Base-by-base conservation (phyloP, 352 stramenopile genomes). In the Globisporangium barbulae region DNA sequence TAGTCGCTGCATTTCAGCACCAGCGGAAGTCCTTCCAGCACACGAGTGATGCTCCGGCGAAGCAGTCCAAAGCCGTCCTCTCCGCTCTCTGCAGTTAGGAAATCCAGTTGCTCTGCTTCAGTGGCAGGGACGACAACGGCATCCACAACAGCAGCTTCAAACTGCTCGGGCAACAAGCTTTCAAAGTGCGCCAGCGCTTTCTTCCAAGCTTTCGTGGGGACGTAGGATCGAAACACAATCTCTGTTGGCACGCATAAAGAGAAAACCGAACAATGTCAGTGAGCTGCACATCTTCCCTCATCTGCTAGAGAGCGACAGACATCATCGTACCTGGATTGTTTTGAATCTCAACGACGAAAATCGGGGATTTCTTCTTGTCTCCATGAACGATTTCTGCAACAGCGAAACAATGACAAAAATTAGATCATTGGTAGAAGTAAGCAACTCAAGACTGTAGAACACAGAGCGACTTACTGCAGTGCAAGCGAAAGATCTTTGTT, bases 61-160 rank as follows among this genome's bases (percentile, higher is more conserved):
- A 91, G 68, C 13, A 94, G 66, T n/a, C 86, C 86, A 67, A 94
- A 94, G 12, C 86, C 86, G 65, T 94, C 83, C 59, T 94, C 82
- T 19, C 74, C 73, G 21, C 78, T 87, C 44, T 72, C 69, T 39
- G 77, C 71, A 5, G 81, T 76, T 8, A 93, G 64, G 13, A 77
- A 76, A n/a, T 88, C 75, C 2, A 72, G n/a, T 4, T 41, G 41
- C 9, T 59, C 25, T 1, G 7, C 3, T 17, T 67, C 68, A n/a
- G 13, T 30, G 21, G 69, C 61, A 5, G 56, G 19, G 4, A 39
- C 47, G 47, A 76, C 63, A 8, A 68, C 50, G 0, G 73, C 74
- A 9, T 69, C 67, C 6, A 57, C 64, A 13, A 84, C 64, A 12
- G 79, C 45, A 8, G 45, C 37, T 45, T 73, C 53, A 28, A 93